Percentiles rank a stretch among this genome's conserved stretches.
Conservation (phyloP, 768 basidiomycete genomes). For the Boletales sp. region DNA sequence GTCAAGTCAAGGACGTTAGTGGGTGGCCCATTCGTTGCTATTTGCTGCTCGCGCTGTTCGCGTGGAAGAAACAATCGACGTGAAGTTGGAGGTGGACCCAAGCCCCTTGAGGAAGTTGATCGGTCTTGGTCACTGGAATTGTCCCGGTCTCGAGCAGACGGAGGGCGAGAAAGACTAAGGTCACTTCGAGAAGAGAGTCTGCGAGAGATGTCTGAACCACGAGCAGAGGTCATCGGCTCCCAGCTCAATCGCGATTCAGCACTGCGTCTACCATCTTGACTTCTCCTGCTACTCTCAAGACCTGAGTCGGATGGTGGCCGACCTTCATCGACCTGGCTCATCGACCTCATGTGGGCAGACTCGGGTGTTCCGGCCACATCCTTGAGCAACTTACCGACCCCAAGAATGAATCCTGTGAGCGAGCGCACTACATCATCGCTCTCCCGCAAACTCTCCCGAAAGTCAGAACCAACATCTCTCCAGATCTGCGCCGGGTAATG, state of each 20-base stretch:
- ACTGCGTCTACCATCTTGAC: slow-evolving; percentile 57
- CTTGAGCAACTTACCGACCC: slow-evolving; percentile 64
- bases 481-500: slow-evolving; percentile 55
- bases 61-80: slow-evolving; percentile 57
- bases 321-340: slow-evolving; percentile 52
- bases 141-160: slow-evolving; percentile 26
- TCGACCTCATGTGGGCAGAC: slow-evolving; percentile 42
- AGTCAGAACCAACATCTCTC: slow-evolving; percentile 67
- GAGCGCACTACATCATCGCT: slow-evolving; percentile 79
- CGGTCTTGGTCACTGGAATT: slow-evolving; percentile 24
- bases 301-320: slow-evolving; percentile 32
- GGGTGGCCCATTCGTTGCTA: slow-evolving; percentile 5
- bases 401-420: slow-evolving; percentile 73
- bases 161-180: slow-evolving; percentile 20
- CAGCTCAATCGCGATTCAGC: slow-evolving; percentile 45
- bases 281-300: slow-evolving; percentile 37
- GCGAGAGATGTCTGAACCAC: slow-evolving; percentile 23
- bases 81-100: slow-evolving; percentile 30
- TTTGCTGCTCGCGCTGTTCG: slow-evolving; percentile 48
- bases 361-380: slow-evolving; percentile 41
- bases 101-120: slow-evolving; percentile 19
- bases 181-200: slow-evolving; percentile 26
- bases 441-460: slow-evolving; percentile 63
- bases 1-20: slow-evolving; percentile 29
- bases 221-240: slow-evolving; percentile 31